Evolutionary conservation across 2,329 filamentous ascomycete species (phyloP).

Genomic region (Beauveria rudraprayagi): DNA sequence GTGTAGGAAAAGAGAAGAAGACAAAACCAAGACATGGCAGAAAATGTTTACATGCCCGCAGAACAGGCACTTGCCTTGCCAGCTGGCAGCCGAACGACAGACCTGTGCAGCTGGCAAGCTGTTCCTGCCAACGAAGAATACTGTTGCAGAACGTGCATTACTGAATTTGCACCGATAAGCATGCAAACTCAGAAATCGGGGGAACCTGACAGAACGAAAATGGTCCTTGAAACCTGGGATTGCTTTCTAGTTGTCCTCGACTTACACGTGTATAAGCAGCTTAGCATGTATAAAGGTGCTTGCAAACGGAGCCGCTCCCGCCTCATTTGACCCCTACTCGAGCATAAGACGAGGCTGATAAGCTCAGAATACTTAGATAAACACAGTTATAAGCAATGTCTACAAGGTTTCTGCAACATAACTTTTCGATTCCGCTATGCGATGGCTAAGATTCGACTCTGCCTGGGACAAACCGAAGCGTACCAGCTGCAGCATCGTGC

Average conservation of each 20-base stretch:
- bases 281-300: too few relatives aligned
- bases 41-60: not conserved
- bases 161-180: not conserved
- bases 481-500: not conserved
- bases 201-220: not conserved
- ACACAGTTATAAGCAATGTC: not conserved
- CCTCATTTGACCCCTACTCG: not conserved
- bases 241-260: not conserved
- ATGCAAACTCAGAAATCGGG: not conserved
- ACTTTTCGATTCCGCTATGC: not conserved
- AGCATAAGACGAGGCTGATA: not conserved
- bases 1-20: slow-evolving; percentile 8
- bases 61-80: slow-evolving; percentile 1
- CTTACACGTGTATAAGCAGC: not conserved
- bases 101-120: slow-evolving; percentile 4
- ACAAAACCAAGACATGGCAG: not conserved
- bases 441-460: not conserved
- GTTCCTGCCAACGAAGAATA: slow-evolving; percentile 1
- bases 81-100: slow-evolving; percentile 7
- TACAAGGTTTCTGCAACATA: not conserved
- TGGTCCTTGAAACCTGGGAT: not conserved
- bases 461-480: not conserved
- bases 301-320: not conserved
- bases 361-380: rapidly evolving
- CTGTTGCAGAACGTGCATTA: too few relatives aligned